Conservation (phyloP, 306 rosid genomes). For the Cicer judaicum region DNA sequence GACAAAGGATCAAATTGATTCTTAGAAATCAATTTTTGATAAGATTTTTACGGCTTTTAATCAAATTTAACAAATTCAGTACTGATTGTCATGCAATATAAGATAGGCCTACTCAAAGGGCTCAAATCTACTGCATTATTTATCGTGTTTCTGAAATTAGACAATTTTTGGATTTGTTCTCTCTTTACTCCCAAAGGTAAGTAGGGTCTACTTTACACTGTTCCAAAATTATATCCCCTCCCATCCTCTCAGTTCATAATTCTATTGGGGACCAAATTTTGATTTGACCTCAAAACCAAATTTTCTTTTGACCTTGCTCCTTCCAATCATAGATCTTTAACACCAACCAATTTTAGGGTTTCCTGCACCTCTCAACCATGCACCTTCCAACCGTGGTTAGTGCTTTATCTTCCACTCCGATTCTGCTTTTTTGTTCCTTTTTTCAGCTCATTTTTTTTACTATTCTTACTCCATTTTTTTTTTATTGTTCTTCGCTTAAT, state of each 20-base stretch:
- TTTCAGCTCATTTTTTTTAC: neutral
- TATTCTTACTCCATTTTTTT: neutral
- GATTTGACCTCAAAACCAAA: constrained; percentile 37
- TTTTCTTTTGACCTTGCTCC: neutral
- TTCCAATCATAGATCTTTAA: constrained; percentile 11
- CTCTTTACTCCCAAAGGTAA: neutral
- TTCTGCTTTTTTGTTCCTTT: neutral
- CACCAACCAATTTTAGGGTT: neutral
- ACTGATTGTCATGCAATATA: no score
- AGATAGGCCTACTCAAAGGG: no score
- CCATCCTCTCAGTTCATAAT: neutral
- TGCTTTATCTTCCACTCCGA: constrained; percentile 21
- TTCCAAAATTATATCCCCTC: neutral
- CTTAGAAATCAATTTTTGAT: no score
- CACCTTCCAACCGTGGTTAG: constrained; percentile 16
- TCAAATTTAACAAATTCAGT: no score
- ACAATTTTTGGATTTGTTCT: no score
- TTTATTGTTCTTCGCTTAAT: neutral
- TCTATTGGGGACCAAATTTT: constrained; percentile 16
- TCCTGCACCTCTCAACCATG: constrained; percentile 18
- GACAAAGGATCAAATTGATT: no score
- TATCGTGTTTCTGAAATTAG: no score
- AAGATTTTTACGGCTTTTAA: no score
- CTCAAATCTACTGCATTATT: no score
- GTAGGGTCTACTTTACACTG: constrained; percentile 26